Evolutionary conservation across 345 rosid genomes (phyloP).

Genomic region (Rubroshorea leprosula): DNA sequence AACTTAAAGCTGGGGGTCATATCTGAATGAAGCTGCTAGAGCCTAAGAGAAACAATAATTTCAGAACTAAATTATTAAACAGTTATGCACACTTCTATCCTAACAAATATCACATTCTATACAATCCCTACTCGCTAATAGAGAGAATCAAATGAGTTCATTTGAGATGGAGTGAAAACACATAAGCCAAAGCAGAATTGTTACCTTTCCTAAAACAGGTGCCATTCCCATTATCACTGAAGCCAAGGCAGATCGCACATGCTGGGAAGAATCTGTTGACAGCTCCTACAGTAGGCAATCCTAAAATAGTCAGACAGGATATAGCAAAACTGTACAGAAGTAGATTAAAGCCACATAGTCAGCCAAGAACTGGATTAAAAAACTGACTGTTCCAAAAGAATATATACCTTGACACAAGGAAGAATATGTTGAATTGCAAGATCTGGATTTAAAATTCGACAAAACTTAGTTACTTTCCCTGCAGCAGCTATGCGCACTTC

Average conservation of each 20-base stretch:
- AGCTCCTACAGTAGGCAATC: constrained; percentile 42
- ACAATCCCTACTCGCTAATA: neutral
- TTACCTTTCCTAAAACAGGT: constrained; percentile 64
- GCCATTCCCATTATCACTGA: constrained; percentile 94
- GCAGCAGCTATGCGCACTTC: constrained; percentile 66
- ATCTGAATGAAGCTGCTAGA: too few relatives aligned
- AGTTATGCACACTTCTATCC: neutral
- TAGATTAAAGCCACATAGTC: neutral
- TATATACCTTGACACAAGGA: constrained; percentile 51
- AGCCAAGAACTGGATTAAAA: neutral
- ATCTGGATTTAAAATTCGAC: constrained; percentile 54
- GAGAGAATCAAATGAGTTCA: neutral
- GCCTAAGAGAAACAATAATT: too few relatives aligned
- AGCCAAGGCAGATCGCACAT: constrained; percentile 80
- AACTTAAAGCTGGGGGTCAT: too few relatives aligned
- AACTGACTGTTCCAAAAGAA: constrained; percentile 4
- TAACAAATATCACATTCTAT: neutral
- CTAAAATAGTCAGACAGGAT: constrained; percentile 8
- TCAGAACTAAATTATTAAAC: too few relatives aligned
- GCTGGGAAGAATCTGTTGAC: constrained; percentile 76
- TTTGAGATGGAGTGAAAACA: neutral
- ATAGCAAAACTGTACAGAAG: neutral
- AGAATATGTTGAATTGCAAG: constrained; percentile 56
- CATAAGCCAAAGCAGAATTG: neutral
- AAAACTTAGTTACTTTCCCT: constrained; percentile 54